Evolutionary conservation across 768 basidiomycete species (phyloP).

Genomic region (Leccinum sublutescens): DNA sequence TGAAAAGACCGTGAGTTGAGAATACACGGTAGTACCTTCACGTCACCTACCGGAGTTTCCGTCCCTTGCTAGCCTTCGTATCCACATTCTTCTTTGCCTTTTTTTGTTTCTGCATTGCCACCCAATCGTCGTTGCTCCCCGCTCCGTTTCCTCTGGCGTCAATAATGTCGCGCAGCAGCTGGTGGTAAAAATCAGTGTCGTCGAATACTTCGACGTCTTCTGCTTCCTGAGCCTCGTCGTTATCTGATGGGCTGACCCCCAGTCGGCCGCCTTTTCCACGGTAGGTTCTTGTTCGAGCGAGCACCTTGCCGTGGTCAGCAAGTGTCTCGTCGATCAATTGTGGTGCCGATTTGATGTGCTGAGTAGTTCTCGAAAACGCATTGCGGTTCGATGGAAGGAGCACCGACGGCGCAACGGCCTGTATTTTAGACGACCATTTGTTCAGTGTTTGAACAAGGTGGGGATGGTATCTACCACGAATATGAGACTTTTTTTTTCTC

Average conservation of each 20-base stretch:
- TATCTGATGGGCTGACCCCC: conserved; percentile 32
- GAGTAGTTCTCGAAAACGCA: conserved; percentile 60
- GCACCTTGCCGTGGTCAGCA: conserved; percentile 51
- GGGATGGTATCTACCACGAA: conserved; percentile 53
- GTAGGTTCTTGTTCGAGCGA: conserved; percentile 61
- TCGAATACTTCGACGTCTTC: conserved; percentile 63
- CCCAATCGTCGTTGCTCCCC: conserved; percentile 57
- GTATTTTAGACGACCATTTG: conserved; percentile 97
- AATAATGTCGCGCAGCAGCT: conserved; percentile 87
- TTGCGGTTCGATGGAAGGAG: conserved; percentile 70
- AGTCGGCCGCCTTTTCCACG: conserved; percentile 49
- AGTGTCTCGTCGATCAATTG: conserved; percentile 79
- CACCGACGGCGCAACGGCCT: conserved; percentile 82
- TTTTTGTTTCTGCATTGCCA: conserved; percentile 60
- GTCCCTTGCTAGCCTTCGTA: conserved; percentile 92
- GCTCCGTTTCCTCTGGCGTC: conserved; percentile 54
- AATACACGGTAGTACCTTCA: neutral
- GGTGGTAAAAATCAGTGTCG: conserved; percentile 92
- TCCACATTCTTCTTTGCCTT: conserved; percentile 89
- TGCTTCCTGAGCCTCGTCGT: conserved; percentile 35
- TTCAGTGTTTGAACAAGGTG: conserved; percentile 72
- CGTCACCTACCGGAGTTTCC: conserved; percentile 73
- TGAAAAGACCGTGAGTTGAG: conserved; percentile 29
- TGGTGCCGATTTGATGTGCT: conserved; percentile 60
- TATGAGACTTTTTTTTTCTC: conserved; percentile 2